Evolutionary conservation across 2,329 filamentous ascomycete genomes (phyloP), one percentile per base, ranked within the genome.

Genomic region (Arthroderma uncinatum): DNA sequence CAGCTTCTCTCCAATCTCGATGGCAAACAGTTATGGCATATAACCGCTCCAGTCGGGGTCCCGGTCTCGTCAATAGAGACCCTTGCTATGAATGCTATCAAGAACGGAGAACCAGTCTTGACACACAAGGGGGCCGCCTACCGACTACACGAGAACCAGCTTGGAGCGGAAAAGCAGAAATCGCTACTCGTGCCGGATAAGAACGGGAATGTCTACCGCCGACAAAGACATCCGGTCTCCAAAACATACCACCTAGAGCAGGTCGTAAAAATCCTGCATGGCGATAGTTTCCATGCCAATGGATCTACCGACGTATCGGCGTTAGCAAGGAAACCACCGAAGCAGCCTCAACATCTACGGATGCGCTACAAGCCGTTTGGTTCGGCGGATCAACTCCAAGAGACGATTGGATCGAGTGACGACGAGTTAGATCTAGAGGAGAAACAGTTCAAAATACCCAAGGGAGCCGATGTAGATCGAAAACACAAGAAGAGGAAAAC

Each of bases 1-100:
- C 68, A 71, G 23, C 56, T 69, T 23, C 66, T 73, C 40, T 70
- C 72, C 37, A 65, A 74, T 53, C 65, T 75, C 53, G 63, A 63
- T 53, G 71, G 71, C 54, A 78, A 78, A 62, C 72, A 77, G 64
- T 62, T 78, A 53, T 74, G 74, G 67, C 74, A 78, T 60, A 74
- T 78, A 57, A 73, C 73, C 16, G 74, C 73, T 0, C 76, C 76
- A 1, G 65, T 71, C 2, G 71, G 66, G 50, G 67, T 78, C 16
- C 72, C 74, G 16, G 60, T 78, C 34, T 70, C 70, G 6, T 70
- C 72, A 52, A 66, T 78, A 55, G 72, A 76, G 60, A 70, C 76
- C 57, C 66, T 78, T 44, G 70, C 74, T 12, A 64, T 75, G 44
- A 66, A 71, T 44, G 71, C 70, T 50, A 69, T 73, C 23, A 57